Evolutionary conservation across 2,329 filamentous ascomycete species (phyloP).

Genomic region (Verticillium tricorpus): DNA sequence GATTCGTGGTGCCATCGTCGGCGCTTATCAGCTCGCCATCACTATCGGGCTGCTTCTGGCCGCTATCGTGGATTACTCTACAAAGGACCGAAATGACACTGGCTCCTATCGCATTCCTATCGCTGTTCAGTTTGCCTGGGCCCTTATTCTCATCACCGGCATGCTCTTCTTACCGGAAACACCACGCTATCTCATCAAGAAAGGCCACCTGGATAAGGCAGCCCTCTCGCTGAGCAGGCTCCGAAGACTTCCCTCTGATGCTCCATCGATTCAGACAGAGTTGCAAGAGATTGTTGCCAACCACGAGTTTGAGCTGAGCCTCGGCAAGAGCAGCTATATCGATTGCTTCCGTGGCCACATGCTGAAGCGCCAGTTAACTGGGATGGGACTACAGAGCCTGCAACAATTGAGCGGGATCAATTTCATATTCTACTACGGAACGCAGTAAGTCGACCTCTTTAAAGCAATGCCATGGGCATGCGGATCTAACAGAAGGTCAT

Average conservation of each 20-base stretch:
- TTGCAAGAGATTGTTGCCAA: conserved; percentile 59
- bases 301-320: conserved; percentile 57
- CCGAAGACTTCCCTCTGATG: conserved; percentile 53
- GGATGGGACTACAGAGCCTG: conserved; percentile 60
- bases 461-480: no score
- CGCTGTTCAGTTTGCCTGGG: conserved; percentile 63
- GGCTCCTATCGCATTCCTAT: conserved; percentile 61
- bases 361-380: conserved; percentile 59
- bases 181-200: conserved; percentile 65
- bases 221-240: conserved; percentile 53
- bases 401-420: conserved; percentile 52
- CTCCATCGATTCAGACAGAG: conserved; percentile 55
- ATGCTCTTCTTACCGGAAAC: conserved; percentile 69
- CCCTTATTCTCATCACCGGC: conserved; percentile 59
- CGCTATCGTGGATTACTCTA: conserved; percentile 61
- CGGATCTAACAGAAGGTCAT: neutral
- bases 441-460: conserved; percentile 2
- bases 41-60: conserved; percentile 66
- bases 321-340: conserved; percentile 44
- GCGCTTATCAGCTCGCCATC: conserved; percentile 65
- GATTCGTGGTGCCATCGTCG: conserved; percentile 68
- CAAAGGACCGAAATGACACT: conserved; percentile 45
- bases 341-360: conserved; percentile 50
- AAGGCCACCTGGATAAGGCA: conserved; percentile 48
- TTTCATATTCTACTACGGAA: conserved; percentile 31